phyloP scores from a whole-genome alignment of 225 moss, liverwort and hornwort species.

The Neckera pumila region DNA sequence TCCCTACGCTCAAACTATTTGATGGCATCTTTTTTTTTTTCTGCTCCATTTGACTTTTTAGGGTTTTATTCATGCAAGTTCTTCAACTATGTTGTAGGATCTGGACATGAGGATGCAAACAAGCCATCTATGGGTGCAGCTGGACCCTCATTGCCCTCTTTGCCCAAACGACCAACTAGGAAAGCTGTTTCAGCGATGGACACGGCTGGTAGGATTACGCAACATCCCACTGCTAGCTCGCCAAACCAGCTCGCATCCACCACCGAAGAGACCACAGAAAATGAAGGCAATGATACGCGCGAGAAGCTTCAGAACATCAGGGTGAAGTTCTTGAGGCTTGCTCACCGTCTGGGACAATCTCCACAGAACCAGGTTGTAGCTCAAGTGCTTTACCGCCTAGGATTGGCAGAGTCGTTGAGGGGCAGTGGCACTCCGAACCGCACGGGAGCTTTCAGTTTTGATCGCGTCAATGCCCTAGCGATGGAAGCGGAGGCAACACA shows the following conservation, averaged over 20 bases:
- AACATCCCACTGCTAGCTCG: slow-evolving; percentile 9
- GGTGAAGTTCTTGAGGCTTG: slow-evolving; percentile 84
- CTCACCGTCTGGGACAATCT: slow-evolving; percentile 76
- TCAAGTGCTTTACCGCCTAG: slow-evolving; percentile 84
- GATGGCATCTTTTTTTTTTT: background rate
- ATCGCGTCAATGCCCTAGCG: slow-evolving; percentile 67
- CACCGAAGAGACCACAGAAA: slow-evolving; percentile 22
- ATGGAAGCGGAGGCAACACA: slow-evolving; percentile 69
- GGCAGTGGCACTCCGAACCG: slow-evolving; percentile 46
- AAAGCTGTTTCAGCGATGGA: slow-evolving; percentile 11
- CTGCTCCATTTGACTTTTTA: background rate
- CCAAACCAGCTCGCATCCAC: slow-evolving; percentile 25
- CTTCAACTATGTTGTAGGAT: slow-evolving; percentile 6
- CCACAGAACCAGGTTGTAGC: slow-evolving; percentile 81
- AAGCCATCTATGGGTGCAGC: slow-evolving; percentile 61
- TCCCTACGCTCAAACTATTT: background rate
- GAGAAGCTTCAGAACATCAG: slow-evolving; percentile 86
- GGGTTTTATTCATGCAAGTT: background rate
- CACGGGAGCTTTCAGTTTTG: slow-evolving; percentile 60
- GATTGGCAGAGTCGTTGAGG: slow-evolving; percentile 84
- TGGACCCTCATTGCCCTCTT: slow-evolving; percentile 71
- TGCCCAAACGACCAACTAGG: slow-evolving; percentile 49
- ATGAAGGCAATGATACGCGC: slow-evolving; percentile 80
- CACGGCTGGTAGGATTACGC: slow-evolving; percentile 21
- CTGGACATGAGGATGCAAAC: slow-evolving; percentile 25